Percentiles rank a stretch among this genome's conserved stretches.
These are phyloP conservation scores for Fusarium phyllophilum DNA, from an alignment of 2,329 filamentous ascomycete species.

Conservation along the genomic window DNA sequence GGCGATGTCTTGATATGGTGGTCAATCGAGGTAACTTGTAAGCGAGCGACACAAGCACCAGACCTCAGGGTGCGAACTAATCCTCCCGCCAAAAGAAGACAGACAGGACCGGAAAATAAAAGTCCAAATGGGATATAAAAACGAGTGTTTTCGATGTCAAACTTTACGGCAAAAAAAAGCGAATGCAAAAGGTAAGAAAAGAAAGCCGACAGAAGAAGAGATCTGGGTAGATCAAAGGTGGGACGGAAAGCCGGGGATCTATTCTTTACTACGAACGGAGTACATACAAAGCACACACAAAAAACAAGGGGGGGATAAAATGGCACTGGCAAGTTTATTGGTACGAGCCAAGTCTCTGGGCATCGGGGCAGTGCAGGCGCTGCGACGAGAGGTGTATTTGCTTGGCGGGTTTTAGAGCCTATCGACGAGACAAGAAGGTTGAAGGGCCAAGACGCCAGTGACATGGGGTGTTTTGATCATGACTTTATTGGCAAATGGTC, in stretches of 20 bases:
- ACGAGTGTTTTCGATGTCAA: slow-evolving; percentile 8
- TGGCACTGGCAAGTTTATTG: neutral
- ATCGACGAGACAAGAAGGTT: slow-evolving; percentile 4
- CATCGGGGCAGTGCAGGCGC: slow-evolving; percentile 41
- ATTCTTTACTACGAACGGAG: slow-evolving; percentile 1
- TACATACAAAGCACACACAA: neutral
- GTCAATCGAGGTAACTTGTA: neutral
- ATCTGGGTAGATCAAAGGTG: slow-evolving; percentile 30
- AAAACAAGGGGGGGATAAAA: slow-evolving; percentile 7
- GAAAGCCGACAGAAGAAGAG: neutral
- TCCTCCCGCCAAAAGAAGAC: neutral
- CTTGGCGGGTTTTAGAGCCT: slow-evolving; percentile 27
- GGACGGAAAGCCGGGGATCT: slow-evolving; percentile 20
- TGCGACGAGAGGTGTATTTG: neutral
- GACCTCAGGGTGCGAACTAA: neutral
- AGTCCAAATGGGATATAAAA: neutral
- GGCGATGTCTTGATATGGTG: neutral
- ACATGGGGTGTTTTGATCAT: slow-evolving; percentile 12
- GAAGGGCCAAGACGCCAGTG: slow-evolving; percentile 26
- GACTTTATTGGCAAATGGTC: slow-evolving; percentile 16
- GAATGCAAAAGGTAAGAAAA: slow-evolving; percentile 6
- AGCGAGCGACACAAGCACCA: slow-evolving; percentile 35
- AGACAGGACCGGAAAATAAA: slow-evolving; percentile 1
- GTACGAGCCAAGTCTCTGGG: slow-evolving; percentile 42
- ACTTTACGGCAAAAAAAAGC: slow-evolving; percentile 2